These are phyloP conservation scores for Gonapodya prolifera DNA, from an alignment of 192 early-diverging fungal genomes.

Conservation along the genomic window DNA sequence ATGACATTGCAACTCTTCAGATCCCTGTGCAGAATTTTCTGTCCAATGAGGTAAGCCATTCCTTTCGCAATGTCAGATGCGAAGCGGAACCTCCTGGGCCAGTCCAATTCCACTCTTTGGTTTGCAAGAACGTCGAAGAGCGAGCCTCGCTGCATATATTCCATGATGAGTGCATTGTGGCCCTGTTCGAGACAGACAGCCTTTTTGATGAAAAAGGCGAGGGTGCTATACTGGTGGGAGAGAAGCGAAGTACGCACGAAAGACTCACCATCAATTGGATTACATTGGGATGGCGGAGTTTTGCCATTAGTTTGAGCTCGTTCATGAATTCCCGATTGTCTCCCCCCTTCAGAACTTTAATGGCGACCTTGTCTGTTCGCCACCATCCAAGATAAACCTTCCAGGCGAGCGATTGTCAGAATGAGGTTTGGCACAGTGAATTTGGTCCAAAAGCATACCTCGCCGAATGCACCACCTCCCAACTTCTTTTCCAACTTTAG, in stretches of 20 bases:
- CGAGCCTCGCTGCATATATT: background rate
- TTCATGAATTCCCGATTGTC: background rate
- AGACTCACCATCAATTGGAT: background rate
- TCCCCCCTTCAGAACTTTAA: background rate
- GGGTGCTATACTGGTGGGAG: background rate
- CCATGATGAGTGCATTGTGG: conserved; percentile 1
- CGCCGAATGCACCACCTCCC: background rate
- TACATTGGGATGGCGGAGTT: background rate
- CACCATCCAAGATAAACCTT: background rate
- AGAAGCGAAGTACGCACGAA: background rate
- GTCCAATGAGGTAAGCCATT: background rate
- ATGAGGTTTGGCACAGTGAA: background rate
- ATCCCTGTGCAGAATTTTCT: conserved; percentile 1
- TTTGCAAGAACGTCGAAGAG: background rate
- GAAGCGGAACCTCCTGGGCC: background rate
- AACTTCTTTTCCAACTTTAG: background rate
- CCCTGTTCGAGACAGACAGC: background rate
- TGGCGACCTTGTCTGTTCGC: background rate
- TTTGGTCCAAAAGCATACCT: background rate
- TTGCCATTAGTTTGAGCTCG: background rate
- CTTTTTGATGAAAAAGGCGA: background rate
- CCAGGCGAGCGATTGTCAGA: background rate
- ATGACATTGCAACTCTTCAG: conserved; percentile 2
- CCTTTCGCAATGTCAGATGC: background rate
- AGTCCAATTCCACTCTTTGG: background rate